phyloP scores from a whole-genome alignment of 2,329 filamentous ascomycete species.

The Colletotrichum horii region DNA sequence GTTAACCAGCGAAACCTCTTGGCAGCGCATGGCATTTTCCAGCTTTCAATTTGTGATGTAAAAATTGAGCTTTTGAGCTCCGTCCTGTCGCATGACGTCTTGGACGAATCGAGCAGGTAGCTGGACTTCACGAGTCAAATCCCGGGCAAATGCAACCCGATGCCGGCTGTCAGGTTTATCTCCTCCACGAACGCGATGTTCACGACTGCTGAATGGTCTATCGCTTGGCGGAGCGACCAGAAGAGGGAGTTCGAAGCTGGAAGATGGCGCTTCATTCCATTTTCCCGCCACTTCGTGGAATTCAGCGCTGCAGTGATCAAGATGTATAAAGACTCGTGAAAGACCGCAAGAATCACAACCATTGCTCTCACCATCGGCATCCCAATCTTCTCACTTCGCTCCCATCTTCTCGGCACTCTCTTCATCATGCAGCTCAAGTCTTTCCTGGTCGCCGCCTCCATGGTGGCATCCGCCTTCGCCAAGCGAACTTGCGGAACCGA shows the following conservation, averaged over 20 bases:
- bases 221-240: neutral
- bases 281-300: neutral
- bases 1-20: neutral
- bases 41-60: neutral
- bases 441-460: slow-evolving; percentile 13
- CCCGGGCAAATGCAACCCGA: neutral
- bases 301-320: neutral
- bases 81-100: neutral
- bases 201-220: neutral
- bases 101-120: neutral
- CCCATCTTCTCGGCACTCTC: neutral
- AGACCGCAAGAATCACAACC: slow-evolving; percentile 27
- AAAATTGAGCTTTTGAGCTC: neutral
- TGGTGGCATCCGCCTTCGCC: slow-evolving; percentile 13
- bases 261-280: neutral
- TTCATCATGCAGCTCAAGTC: slow-evolving; percentile 16
- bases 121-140: neutral
- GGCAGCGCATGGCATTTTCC: neutral
- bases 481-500: slow-evolving; percentile 19
- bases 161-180: neutral
- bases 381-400: neutral
- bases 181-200: neutral
- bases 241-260: neutral
- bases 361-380: slow-evolving; percentile 39
- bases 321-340: neutral